Base-by-base conservation (phyloP, 192 early-diverging fungal genomes). In the Coemansia sp. region DNA sequence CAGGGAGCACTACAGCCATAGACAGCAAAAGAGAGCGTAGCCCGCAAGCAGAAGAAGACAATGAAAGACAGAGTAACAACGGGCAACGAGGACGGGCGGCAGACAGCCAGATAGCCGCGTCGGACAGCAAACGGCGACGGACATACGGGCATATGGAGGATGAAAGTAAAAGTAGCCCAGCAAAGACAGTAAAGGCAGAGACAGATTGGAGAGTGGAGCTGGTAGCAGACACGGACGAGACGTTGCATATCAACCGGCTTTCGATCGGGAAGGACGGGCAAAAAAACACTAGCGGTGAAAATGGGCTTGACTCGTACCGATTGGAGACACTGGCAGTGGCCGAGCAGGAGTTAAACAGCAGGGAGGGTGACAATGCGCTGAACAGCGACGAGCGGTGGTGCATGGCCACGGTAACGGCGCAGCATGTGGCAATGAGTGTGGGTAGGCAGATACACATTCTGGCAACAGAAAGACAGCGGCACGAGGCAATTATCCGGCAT, bases 301-400 rank as follows among this genome's bases (percentile, higher is more conserved):
- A 67, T 23, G 63, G 67, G 4, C 29, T 73, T 6, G 76, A 80
- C 31, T 72, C 78, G 9, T 81, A 81, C 63, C 57, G 62, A n/a
- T 67, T 82, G 11, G 80, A 82, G 23, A 77, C 80, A 22, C 56
- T 82, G 42, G 67, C 67, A 17, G 57, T 55, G 1, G 74, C 68
- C 17, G 65, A 66, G 29, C 63, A 61, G 1, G 27, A 23, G 10
- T 27, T 54, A 4, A 23, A 33, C 0, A 39, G 59, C 7, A 46
- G 50, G 9, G 54, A 8, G 32, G 10, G 1, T 5, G 53, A 31
- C 53, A 2, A 60, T n/a, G 36, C 20, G 24, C 9, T 29, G 46
- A 25, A 39, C 10, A n/a, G 10, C n/a, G n/a, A 31, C 46, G 0
- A 9, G 27, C 66, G 63, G 24, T 74, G 65, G 68, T 76, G 78